Percentiles rank a stretch among this genome's conserved stretches.
Conservation (phyloP, 2,329 filamentous ascomycete species). For the Microdochium paspali region DNA sequence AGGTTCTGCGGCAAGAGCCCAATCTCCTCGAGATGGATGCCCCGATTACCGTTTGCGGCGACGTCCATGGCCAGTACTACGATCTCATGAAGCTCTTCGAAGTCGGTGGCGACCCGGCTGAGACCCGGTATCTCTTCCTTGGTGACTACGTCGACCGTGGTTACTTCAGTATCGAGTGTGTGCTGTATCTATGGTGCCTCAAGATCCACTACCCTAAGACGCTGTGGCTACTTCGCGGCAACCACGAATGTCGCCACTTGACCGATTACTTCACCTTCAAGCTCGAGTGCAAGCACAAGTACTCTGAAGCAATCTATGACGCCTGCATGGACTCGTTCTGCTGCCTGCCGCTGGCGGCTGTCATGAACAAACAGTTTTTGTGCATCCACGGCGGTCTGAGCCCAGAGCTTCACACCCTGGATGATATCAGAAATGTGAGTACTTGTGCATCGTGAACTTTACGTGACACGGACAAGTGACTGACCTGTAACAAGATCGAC, state of each 20-base stretch:
- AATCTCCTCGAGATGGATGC: conserved; percentile 99
- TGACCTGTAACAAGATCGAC: conserved; percentile 58
- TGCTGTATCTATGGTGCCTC: conserved; percentile 92
- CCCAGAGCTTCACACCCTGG: conserved; percentile 89
- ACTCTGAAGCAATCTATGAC: conserved; percentile 91
- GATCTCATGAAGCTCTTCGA: conserved; percentile 99
- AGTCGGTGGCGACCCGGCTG: conserved; percentile 90
- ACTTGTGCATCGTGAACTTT: not conserved
- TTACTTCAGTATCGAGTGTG: conserved; percentile 99
- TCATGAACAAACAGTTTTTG: conserved; percentile 99
- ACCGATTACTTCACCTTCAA: conserved; percentile 99
- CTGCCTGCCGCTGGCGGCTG: conserved; percentile 79
- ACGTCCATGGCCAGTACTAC: conserved; percentile 98
- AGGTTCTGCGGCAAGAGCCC: conserved; percentile 80
- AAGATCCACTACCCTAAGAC: conserved; percentile 99
- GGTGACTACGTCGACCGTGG: conserved; percentile 97
- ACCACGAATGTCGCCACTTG: conserved; percentile 97
- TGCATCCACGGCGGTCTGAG: conserved; percentile 97
- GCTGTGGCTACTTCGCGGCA: conserved; percentile 92
- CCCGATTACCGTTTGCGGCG: conserved; percentile 95
- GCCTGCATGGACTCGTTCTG: conserved; percentile 99
- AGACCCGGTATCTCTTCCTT: conserved; percentile 93
- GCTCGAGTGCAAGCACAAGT: conserved; percentile 99
- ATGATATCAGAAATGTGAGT: conserved; percentile 80
- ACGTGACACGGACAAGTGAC: conserved; percentile 3